Percentiles rank a stretch among this genome's conserved stretches.
phyloP scores from a whole-genome alignment of 441 rosid species.

The Gossypium laxum region DNA sequence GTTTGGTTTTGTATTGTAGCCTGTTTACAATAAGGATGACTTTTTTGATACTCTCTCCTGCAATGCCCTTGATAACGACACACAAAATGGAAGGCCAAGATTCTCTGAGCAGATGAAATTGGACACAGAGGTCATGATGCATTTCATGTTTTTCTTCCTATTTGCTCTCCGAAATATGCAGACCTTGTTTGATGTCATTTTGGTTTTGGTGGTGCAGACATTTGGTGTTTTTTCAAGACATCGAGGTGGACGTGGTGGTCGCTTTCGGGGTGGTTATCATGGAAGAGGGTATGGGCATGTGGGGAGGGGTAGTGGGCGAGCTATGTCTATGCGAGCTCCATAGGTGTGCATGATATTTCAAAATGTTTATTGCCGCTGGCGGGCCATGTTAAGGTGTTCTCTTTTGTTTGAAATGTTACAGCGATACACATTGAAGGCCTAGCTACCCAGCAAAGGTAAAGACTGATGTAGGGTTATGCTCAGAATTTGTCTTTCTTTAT shows the following conservation, averaged over 20 bases:
- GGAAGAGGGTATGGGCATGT: constrained; percentile 38
- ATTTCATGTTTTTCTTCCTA: neutral
- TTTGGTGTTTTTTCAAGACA: constrained; percentile 66
- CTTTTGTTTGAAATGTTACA: neutral
- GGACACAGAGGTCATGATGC: constrained; percentile 58
- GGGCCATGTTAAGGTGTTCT: neutral
- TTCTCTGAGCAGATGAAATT: constrained; percentile 74
- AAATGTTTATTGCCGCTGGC: neutral
- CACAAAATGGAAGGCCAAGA: constrained; percentile 58
- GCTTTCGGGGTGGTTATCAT: constrained; percentile 40
- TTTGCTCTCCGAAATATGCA: neutral
- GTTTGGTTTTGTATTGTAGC: constrained; percentile 30
- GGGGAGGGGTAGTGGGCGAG: constrained; percentile 30
- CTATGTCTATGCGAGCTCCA: constrained; percentile 18
- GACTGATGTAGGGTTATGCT: constrained; percentile 16
- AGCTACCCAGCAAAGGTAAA: neutral
- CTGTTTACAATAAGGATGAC: constrained; percentile 74
- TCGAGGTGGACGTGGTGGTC: constrained; percentile 55
- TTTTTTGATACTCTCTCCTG: constrained; percentile 73
- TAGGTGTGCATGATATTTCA: constrained; percentile 13
- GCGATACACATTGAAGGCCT: neutral
- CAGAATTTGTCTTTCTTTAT: constrained; percentile 3
- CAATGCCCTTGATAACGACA: constrained; percentile 35
- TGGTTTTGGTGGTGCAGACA: constrained; percentile 39
- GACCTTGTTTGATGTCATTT: neutral